A percentile compares a stretch with the other conserved stretches of the same genome.
Conservation (phyloP, 257 asterid species). For the Perilla frutescens region DNA sequence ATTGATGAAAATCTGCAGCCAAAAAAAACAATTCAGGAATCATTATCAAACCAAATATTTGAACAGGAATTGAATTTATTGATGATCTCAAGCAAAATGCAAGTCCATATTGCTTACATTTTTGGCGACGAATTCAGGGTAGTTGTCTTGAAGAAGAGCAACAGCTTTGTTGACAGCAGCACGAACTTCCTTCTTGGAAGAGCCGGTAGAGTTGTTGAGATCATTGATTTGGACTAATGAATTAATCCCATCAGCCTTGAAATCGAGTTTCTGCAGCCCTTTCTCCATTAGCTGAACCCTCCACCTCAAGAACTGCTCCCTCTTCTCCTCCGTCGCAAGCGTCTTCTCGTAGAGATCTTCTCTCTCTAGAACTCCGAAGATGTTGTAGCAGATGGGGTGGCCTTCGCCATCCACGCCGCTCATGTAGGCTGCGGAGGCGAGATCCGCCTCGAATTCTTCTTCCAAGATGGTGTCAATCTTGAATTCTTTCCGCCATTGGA, state of each 20-base stretch:
- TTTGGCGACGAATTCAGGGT: slow-evolving; percentile 83
- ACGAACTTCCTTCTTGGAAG: slow-evolving; percentile 76
- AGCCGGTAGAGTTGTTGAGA: slow-evolving; percentile 65
- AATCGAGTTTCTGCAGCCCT: slow-evolving; percentile 67
- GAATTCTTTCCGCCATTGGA: slow-evolving; percentile 74
- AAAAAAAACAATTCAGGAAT: slow-evolving; percentile 16
- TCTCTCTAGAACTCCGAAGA: slow-evolving; percentile 64
- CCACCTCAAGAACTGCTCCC: slow-evolving; percentile 75
- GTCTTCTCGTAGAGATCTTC: slow-evolving; percentile 56
- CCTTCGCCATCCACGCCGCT: slow-evolving; percentile 66
- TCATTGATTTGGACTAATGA: slow-evolving; percentile 76
- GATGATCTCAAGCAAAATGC: not conserved
- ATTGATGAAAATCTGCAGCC: slow-evolving; percentile 73
- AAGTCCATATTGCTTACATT: slow-evolving; percentile 50
- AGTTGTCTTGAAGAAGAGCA: slow-evolving; percentile 77
- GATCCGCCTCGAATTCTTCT: slow-evolving; percentile 62
- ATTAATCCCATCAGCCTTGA: slow-evolving; percentile 59
- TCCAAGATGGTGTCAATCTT: slow-evolving; percentile 56
- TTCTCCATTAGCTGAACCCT: slow-evolving; percentile 83
- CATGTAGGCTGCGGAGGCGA: slow-evolving; percentile 64
- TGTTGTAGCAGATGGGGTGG: slow-evolving; percentile 82
- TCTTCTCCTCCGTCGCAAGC: slow-evolving; percentile 61
- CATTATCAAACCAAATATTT: not conserved
- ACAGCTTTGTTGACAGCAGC: slow-evolving; percentile 65
- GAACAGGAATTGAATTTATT: too few species aligned